Percentiles rank a stretch among this genome's conserved stretches.
phyloP scores from a whole-genome alignment of 116 monocot genomes.

The Trichopus zeylanicus region DNA sequence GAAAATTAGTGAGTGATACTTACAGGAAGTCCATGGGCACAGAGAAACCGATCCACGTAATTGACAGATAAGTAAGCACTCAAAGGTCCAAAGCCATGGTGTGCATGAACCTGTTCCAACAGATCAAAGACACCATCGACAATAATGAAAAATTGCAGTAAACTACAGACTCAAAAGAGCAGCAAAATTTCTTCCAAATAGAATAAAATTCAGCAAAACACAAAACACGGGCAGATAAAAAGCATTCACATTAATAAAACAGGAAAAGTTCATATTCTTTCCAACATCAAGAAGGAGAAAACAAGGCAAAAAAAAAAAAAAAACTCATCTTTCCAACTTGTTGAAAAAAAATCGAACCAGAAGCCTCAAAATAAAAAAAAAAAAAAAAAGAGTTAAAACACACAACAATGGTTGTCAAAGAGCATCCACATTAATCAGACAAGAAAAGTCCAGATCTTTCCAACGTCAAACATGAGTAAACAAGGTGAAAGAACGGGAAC shows the following conservation, averaged over 20 bases:
- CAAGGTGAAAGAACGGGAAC: no score
- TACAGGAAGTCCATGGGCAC: constrained; percentile 37
- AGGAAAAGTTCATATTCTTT: no score
- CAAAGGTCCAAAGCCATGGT: constrained; percentile 43
- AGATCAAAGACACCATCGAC: background rate
- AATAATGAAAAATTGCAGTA: background rate
- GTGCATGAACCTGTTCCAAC: constrained; percentile 44
- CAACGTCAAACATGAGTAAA: no score
- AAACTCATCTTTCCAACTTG: no score
- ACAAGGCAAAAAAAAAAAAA: no score
- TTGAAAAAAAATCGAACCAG: no score
- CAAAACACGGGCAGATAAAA: background rate
- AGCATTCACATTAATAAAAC: no score
- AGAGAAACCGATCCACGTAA: constrained; percentile 58
- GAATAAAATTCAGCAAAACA: background rate
- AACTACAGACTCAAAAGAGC: background rate
- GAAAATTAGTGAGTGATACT: constrained; percentile 17
- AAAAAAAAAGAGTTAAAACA: no score
- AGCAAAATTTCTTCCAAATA: background rate
- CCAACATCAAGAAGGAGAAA: no score
- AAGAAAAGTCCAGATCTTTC: no score
- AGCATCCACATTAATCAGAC: background rate
- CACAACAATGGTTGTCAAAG: no score
- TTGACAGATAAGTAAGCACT: constrained; percentile 57
- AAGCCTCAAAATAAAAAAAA: background rate